Percentiles rank a stretch among this genome's conserved stretches.
These are phyloP conservation scores for Lentinula aciculospora DNA, from an alignment of 768 basidiomycete species.

Conservation along the genomic window DNA sequence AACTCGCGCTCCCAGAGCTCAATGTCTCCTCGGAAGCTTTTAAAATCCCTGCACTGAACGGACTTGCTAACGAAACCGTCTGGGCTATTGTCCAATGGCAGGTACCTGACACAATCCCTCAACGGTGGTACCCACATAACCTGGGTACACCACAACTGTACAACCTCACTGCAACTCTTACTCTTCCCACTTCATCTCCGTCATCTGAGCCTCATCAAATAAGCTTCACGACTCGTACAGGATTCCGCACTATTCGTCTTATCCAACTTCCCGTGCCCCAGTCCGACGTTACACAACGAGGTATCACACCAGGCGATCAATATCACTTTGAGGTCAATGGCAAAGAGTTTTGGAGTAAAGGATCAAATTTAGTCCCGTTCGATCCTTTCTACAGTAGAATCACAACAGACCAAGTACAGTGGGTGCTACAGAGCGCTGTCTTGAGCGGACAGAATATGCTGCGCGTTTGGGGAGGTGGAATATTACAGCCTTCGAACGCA, in stretches of 20 bases:
- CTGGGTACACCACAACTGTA: slow-evolving; percentile 52
- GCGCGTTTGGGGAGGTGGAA: slow-evolving; percentile 57
- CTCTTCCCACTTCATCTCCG: slow-evolving; percentile 13
- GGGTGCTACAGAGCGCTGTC: slow-evolving; percentile 52
- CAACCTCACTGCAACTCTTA: slow-evolving; percentile 39
- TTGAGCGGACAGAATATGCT: slow-evolving; percentile 58
- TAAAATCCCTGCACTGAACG: slow-evolving; percentile 15
- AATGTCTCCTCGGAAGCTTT: slow-evolving; percentile 31
- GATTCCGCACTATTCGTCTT: slow-evolving; percentile 56
- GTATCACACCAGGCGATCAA: slow-evolving; percentile 54
- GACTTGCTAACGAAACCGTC: slow-evolving; percentile 21
- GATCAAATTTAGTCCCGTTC: slow-evolving; percentile 57
- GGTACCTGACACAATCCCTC: slow-evolving; percentile 37
- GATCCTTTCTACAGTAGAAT: slow-evolving; percentile 54
- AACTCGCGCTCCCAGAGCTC: slow-evolving; percentile 43
- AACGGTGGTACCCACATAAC: slow-evolving; percentile 52
- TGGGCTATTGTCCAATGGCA: slow-evolving; percentile 40
- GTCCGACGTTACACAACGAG: slow-evolving; percentile 35
- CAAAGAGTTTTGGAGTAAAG: slow-evolving; percentile 46
- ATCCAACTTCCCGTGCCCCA: slow-evolving; percentile 42
- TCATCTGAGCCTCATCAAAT: slow-evolving; percentile 16
- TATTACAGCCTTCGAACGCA: slow-evolving; percentile 40
- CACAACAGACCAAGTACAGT: slow-evolving; percentile 42
- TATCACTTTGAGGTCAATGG: slow-evolving; percentile 61
- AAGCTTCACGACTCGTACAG: slow-evolving; percentile 39